phyloP scores from a whole-genome alignment of 495 filamentous ascomycete species.

The Neurospora intermedia region DNA sequence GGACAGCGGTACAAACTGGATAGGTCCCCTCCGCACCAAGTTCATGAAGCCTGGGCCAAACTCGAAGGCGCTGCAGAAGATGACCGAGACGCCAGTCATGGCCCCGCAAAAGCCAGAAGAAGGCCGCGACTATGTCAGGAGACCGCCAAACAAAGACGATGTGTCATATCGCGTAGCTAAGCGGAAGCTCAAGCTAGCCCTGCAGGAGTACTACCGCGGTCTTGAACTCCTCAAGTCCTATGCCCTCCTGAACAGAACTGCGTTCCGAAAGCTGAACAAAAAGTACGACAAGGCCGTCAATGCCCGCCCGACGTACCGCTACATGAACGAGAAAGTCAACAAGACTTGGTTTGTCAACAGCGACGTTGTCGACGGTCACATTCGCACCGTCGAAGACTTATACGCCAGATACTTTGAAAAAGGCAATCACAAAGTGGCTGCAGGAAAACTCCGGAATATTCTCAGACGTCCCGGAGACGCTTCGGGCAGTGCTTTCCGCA shows the following conservation, averaged over 20 bases:
- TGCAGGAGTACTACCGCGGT: constrained; percentile 87
- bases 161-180: constrained; percentile 79
- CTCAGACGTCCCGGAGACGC: constrained; percentile 55
- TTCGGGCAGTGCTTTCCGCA: constrained; percentile 63
- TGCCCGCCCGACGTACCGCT: constrained; percentile 62
- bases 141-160: constrained; percentile 39
- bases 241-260: constrained; percentile 76
- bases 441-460: constrained; percentile 67
- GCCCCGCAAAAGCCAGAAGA: constrained; percentile 25
- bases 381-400: constrained; percentile 72
- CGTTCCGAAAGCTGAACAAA: constrained; percentile 96
- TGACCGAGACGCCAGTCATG: constrained; percentile 31
- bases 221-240: constrained; percentile 88
- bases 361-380: constrained; percentile 65
- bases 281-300: constrained; percentile 91
- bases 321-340: constrained; percentile 88
- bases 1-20: constrained; percentile 20
- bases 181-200: constrained; percentile 75
- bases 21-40: constrained; percentile 32
- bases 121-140: constrained; percentile 53
- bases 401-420: constrained; percentile 89
- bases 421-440: constrained; percentile 82
- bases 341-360: constrained; percentile 83
- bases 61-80: constrained; percentile 32
- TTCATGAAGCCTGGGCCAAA: constrained; percentile 36